Evolutionary conservation across 768 basidiomycete species (phyloP), one percentile per base, ranked within the genome.

Genomic region (Rhodosporidiobolus sp.): DNA sequence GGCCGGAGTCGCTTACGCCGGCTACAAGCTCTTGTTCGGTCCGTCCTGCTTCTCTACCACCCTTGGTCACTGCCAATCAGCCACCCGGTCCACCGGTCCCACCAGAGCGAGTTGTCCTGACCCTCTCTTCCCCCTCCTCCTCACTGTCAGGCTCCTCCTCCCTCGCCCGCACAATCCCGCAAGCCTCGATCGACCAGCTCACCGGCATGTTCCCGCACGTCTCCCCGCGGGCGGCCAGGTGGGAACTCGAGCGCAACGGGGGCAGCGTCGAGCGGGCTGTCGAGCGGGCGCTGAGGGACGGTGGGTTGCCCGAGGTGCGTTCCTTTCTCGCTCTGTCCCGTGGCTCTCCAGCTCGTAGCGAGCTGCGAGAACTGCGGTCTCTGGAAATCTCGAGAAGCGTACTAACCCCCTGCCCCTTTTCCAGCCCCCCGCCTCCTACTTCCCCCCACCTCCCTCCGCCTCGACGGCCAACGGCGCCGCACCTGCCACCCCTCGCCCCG

Each of bases 351-450:
- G 0, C 17, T 28, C 8, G 6, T 11, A 30, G 26, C 24, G 53
- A n/a, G 22, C 4, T 54, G 53, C 4, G 11, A n/a, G 22, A 28
- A 32, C 1, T 9, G 19, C 17, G 19, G n/a, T n/a, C n/a, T n/a
- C n/a, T n/a, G n/a, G n/a, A n/a, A n/a, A n/a, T n/a, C n/a, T 49
- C 48, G 48, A 26, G 34, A 26, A 20, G 20, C 46, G 14, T 22
- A 0, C 54, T 46, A 30, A 62, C 26, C 28, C 16, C n/a, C 10
- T 30, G 22, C 50, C 20, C 30, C 4, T 11, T 2, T 1, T 1
- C 30, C 62, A 75, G 74, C 70, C 74, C 11, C 74, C 74, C 14
- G 70, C 70, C 0, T 65, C 63, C 9, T 75, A 72, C 61, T 69
- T 72, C 57, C 61, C 63, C 28, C 70, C 70, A 0, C 28, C 50